These are phyloP conservation scores for Verticillium tricorpus DNA, from an alignment of 2,329 filamentous ascomycete genomes.

Conservation along the genomic window DNA sequence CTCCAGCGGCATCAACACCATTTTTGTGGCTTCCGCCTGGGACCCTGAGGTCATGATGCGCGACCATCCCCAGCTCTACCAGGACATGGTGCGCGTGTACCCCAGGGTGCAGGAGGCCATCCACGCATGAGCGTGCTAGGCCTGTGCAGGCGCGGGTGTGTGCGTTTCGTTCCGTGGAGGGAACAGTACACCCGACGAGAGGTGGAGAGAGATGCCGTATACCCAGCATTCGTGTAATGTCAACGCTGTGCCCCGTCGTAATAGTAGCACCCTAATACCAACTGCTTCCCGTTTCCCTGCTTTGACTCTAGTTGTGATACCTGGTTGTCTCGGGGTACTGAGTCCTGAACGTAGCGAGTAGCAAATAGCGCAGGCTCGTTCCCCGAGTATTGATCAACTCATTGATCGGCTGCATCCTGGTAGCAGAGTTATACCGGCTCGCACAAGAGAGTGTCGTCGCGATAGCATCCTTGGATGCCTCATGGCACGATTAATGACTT, in stretches of 20 bases:
- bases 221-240: neutral
- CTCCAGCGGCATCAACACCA: conserved; percentile 82
- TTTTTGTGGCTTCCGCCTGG: conserved; percentile 76
- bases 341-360: no score
- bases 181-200: neutral
- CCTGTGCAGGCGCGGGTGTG: neutral
- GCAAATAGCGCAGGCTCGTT: no score
- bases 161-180: neutral
- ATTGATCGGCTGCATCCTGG: no score
- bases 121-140: conserved; percentile 42
- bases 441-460: no score
- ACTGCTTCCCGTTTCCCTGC: neutral
- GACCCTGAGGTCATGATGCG: conserved; percentile 70
- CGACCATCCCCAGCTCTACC: conserved; percentile 78
- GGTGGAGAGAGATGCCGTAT: neutral
- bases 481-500: neutral
- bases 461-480: no score
- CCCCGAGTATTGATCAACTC: no score
- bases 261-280: neutral
- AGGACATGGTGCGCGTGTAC: conserved; percentile 74
- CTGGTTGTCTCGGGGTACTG: no score
- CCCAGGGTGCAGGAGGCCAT: conserved; percentile 78
- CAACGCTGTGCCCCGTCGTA: neutral
- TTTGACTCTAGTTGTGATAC: neutral
- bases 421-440: no score